Percentiles rank a stretch among this genome's conserved stretches.
These are phyloP conservation scores for Chlamydomonas sp. DNA, from an alignment of 139 green algal genomes.

Conservation along the genomic window DNA sequence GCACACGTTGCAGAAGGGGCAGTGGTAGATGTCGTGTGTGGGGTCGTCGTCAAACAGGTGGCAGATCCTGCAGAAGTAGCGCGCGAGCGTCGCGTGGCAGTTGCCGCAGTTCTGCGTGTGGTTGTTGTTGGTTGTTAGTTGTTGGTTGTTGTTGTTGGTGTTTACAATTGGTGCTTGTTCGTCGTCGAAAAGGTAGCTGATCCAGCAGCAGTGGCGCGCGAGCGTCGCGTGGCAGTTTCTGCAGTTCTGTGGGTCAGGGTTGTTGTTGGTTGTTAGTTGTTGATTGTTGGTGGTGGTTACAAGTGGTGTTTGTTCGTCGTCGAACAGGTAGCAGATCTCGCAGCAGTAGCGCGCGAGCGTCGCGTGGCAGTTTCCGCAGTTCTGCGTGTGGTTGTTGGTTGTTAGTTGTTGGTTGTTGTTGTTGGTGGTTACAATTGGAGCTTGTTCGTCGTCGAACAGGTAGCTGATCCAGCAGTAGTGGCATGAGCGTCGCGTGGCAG, in stretches of 20 bases:
- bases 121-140: neutral
- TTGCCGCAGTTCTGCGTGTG: neutral
- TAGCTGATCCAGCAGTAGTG: conserved; percentile 97
- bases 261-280: neutral
- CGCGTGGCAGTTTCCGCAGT: neutral
- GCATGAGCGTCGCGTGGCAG: conserved; percentile 37
- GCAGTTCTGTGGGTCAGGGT: neutral
- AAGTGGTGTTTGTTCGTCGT: conserved; percentile 54
- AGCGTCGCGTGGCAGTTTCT: conserved; percentile 9
- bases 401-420: neutral
- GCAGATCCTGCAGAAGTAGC: conserved; percentile 96
- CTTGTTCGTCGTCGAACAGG: conserved; percentile 82
- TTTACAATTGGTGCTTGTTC: conserved; percentile 22
- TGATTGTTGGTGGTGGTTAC: neutral
- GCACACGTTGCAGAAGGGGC: conserved; percentile 91
- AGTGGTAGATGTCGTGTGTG: conserved; percentile 90
- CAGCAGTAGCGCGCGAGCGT: conserved; percentile 87
- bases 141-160: neutral
- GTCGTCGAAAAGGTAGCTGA: conserved; percentile 96
- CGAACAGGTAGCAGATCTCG: conserved; percentile 92
- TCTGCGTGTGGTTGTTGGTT: neutral
- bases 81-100: conserved; percentile 34
- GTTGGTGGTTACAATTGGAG: neutral
- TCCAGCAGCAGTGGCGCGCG: conserved; percentile 90
- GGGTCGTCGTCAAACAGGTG: conserved; percentile 88